Conservation (phyloP, 495 filamentous ascomycete species). For the Penicillium robsamsonii region DNA sequence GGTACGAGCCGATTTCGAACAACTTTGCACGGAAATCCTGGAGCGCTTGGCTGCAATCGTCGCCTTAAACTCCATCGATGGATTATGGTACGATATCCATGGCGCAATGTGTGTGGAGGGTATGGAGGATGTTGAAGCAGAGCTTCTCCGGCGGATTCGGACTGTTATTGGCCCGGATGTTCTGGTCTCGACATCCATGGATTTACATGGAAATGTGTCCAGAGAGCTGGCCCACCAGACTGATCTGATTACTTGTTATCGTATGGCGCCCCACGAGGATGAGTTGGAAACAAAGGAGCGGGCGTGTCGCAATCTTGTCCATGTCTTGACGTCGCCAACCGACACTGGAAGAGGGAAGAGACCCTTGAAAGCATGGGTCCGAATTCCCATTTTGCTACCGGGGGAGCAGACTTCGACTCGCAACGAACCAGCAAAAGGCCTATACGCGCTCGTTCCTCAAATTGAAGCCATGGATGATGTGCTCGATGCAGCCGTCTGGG, state of each 20-base stretch:
- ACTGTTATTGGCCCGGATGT: conserved; percentile 46
- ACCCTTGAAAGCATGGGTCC: conserved; percentile 56
- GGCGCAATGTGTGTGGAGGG: conserved; percentile 58
- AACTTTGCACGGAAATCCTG: conserved; percentile 49
- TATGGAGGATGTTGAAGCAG: conserved; percentile 50
- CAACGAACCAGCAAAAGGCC: conserved; percentile 51
- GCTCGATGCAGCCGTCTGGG: conserved; percentile 57
- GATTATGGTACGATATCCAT: conserved; percentile 59
- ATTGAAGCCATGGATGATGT: conserved; percentile 43
- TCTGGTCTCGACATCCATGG: conserved; percentile 56
- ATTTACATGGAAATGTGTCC: conserved; percentile 58
- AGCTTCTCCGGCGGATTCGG: conserved; percentile 50
- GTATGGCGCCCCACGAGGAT: conserved; percentile 55
- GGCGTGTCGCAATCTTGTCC: conserved; percentile 52
- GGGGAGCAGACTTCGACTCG: conserved; percentile 60
- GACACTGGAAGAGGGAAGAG: conserved; percentile 5
- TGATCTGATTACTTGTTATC: conserved; percentile 57
- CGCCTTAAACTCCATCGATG: conserved; percentile 36
- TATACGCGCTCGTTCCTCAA: conserved; percentile 49
- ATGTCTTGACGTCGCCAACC: conserved; percentile 28
- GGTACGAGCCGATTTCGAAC: conserved; percentile 46
- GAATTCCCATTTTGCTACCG: conserved; percentile 53
- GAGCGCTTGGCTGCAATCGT: conserved; percentile 38
- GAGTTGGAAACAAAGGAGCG: conserved; percentile 52
- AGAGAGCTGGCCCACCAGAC: conserved; percentile 47